These are phyloP conservation scores for Didymosphaeria variabile DNA, from an alignment of 2,329 filamentous ascomycete genomes.

Conservation along the genomic window DNA sequence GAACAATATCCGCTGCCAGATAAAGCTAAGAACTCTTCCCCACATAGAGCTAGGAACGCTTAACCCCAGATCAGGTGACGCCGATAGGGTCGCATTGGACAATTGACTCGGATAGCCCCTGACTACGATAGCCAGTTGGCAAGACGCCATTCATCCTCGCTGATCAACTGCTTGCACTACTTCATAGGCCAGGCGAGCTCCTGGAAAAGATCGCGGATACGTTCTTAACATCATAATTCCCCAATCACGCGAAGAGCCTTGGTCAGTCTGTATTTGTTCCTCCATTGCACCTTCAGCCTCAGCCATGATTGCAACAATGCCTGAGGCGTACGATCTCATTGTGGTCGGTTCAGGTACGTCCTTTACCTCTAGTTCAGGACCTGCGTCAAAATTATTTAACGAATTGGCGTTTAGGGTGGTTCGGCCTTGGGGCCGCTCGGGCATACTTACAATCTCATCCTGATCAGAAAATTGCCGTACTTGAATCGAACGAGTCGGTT, in stretches of 20 bases:
- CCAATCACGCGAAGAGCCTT: too few species aligned
- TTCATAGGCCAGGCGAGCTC: background rate
- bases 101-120: background rate
- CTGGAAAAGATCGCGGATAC: too few species aligned
- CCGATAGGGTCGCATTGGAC: background rate
- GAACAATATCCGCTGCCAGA: background rate
- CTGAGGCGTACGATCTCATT: background rate
- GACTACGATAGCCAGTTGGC: background rate
- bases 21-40: background rate
- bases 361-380: background rate
- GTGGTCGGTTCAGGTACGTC: background rate
- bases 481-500: slow-evolving; percentile 53
- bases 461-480: slow-evolving; percentile 44
- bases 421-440: background rate
- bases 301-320: background rate
- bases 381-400: too few species aligned
- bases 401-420: background rate
- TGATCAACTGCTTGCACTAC: background rate
- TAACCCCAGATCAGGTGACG: slow-evolving; percentile 3
- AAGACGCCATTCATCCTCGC: background rate
- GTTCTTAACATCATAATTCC: too few species aligned
- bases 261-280: too few species aligned
- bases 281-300: background rate
- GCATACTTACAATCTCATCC: slow-evolving; percentile 1
- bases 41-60: background rate